Percentiles rank a stretch among this genome's conserved stretches.
phyloP scores from a whole-genome alignment of 164 flowering plant genomes.

The Aristolochia californica region DNA sequence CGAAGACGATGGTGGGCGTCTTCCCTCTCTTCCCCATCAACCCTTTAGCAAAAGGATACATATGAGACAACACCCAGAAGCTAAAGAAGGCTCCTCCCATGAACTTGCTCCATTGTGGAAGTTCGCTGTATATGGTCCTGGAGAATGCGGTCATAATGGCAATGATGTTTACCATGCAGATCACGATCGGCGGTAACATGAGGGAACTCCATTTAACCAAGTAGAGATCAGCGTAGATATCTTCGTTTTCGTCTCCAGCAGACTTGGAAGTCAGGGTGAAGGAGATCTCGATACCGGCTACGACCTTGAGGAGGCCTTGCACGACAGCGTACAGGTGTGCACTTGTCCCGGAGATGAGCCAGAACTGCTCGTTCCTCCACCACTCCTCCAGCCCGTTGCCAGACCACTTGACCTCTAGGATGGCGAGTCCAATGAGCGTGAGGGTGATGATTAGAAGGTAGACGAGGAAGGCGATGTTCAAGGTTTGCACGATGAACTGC shows the following conservation, averaged over 20 bases:
- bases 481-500: conserved; percentile 48
- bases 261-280: conserved; percentile 71
- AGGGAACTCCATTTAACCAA: conserved; percentile 63
- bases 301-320: conserved; percentile 65
- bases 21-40: conserved; percentile 69
- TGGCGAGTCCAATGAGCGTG: conserved; percentile 40
- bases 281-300: conserved; percentile 70
- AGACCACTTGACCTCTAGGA: conserved; percentile 68
- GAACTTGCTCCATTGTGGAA: conserved; percentile 58
- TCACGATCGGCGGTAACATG: conserved; percentile 63
- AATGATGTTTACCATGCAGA: conserved; percentile 51
- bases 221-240: conserved; percentile 55
- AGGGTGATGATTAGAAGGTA: conserved; percentile 46
- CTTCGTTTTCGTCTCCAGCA: conserved; percentile 46
- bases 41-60: conserved; percentile 78
- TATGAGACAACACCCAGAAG: conserved; percentile 73
- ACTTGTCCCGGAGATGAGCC: conserved; percentile 73
- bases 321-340: conserved; percentile 66
- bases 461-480: conserved; percentile 37
- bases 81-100: conserved; percentile 70
- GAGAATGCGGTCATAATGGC: conserved; percentile 44
- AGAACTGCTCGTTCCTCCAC: conserved; percentile 88
- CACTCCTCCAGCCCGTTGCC: conserved; percentile 67
- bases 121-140: conserved; percentile 41
- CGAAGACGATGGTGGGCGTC: conserved; percentile 67